phyloP scores from a whole-genome alignment of 2,329 filamentous ascomycete genomes.

The Gaeumannomyces sp. region DNA sequence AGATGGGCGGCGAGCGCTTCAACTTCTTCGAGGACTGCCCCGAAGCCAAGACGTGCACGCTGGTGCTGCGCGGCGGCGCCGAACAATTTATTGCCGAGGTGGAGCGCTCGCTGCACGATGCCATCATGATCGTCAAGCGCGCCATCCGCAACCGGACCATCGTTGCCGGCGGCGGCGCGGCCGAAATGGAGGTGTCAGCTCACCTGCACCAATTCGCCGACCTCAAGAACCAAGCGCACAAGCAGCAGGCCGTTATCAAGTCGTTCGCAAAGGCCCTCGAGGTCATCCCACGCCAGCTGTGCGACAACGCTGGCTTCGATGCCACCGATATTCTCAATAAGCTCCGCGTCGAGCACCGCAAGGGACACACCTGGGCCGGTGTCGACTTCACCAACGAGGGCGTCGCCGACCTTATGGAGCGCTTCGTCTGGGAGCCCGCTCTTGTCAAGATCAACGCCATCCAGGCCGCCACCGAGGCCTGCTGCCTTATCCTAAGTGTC shows the following conservation, averaged over 20 bases:
- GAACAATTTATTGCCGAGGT: slow-evolving; percentile 99
- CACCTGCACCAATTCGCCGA: slow-evolving; percentile 92
- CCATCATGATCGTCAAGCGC: slow-evolving; percentile 99
- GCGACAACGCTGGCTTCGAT: slow-evolving; percentile 97
- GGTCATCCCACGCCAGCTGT: slow-evolving; percentile 92
- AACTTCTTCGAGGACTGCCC: slow-evolving; percentile 98
- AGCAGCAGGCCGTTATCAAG: slow-evolving; percentile 97
- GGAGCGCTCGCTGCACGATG: slow-evolving; percentile 94
- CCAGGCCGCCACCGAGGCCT: slow-evolving; percentile 90
- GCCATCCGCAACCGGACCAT: slow-evolving; percentile 92
- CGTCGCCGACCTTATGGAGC: slow-evolving; percentile 87
- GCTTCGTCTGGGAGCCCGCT: slow-evolving; percentile 95
- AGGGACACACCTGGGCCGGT: slow-evolving; percentile 88
- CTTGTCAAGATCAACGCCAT: slow-evolving; percentile 97
- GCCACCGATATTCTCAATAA: slow-evolving; percentile 97
- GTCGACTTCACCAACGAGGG: slow-evolving; percentile 91
- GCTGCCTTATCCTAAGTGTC: slow-evolving; percentile 89
- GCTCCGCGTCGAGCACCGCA: slow-evolving; percentile 90
- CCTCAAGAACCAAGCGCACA: slow-evolving; percentile 75
- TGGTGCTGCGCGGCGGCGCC: slow-evolving; percentile 89
- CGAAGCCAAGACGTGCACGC: slow-evolving; percentile 90
- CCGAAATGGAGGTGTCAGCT: slow-evolving; percentile 93
- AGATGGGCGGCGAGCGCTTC: slow-evolving; percentile 95
- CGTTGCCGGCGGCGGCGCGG: slow-evolving; percentile 89
- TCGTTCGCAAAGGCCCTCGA: slow-evolving; percentile 96